These are phyloP conservation scores for Lentinula novae-zelandiae DNA, from an alignment of 1,284 basidiomycete genomes.

Conservation along the genomic window DNA sequence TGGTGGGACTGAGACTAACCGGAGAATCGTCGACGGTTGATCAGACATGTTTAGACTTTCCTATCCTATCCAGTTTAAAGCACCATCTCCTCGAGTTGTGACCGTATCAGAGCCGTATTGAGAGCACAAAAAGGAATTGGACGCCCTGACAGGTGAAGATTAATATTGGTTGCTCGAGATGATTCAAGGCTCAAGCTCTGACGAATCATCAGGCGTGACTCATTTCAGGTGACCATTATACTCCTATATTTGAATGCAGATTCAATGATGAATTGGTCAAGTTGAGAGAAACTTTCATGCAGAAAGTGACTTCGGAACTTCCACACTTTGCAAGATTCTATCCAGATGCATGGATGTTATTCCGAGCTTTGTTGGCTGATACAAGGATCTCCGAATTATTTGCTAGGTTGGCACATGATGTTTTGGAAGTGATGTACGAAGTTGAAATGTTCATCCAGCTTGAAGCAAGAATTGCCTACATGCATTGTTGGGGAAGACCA, in stretches of 20 bases:
- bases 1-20: slow-evolving; percentile 26
- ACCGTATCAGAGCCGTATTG: not conserved
- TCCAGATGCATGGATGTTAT: not conserved
- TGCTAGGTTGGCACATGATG: not conserved
- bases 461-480: too few species aligned
- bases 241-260: too few species aligned
- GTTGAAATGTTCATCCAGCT: too few species aligned
- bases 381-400: not conserved
- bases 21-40: slow-evolving; percentile 31
- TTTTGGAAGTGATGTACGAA: not conserved
- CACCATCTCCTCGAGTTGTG: not conserved
- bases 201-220: not conserved
- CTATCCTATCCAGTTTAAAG: not conserved
- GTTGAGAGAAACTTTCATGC: too few species aligned
- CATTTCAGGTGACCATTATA: too few species aligned
- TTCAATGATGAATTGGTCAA: too few species aligned
- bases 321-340: too few species aligned
- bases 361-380: not conserved
- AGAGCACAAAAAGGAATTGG: not conserved
- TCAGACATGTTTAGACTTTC: slow-evolving; percentile 6
- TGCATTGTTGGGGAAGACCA: too few species aligned
- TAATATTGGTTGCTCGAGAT: not conserved
- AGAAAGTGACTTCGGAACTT: too few species aligned
- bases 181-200: not conserved
- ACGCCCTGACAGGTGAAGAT: not conserved